phyloP scores from a whole-genome alignment of 2,329 filamentous ascomycete species.

The Calonectria crousiana region DNA sequence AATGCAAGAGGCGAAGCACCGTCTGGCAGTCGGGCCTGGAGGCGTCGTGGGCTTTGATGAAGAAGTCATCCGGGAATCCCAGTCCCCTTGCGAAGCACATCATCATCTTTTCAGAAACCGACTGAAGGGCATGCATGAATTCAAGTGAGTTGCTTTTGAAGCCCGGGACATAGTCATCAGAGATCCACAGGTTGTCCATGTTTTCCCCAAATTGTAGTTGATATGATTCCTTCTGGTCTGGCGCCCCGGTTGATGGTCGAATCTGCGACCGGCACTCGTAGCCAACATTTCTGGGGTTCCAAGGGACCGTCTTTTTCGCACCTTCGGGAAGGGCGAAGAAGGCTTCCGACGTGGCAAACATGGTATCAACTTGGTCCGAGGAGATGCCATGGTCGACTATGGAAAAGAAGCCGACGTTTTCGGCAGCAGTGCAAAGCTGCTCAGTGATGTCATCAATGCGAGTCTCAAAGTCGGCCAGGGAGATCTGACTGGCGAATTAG shows the following conservation, averaged over 20 bases:
- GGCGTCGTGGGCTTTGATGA: not conserved
- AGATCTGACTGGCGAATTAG: not conserved
- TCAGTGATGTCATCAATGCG: not conserved
- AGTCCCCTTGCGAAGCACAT: not conserved
- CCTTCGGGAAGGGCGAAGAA: not conserved
- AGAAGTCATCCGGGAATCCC: not conserved
- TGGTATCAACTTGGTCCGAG: not conserved
- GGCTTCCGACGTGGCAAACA: not conserved
- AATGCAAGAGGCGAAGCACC: not conserved
- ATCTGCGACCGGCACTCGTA: not conserved
- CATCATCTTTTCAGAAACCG: not conserved
- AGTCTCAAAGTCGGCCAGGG: not conserved
- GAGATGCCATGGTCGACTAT: not conserved
- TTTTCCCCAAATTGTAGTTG: not conserved
- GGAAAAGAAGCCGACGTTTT: not conserved
- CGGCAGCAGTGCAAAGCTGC: not conserved
- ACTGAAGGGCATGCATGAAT: not conserved
- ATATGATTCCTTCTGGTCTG: not conserved
- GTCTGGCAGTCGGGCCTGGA: not conserved
- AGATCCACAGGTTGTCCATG: not conserved
- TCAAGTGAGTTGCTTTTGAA: not conserved
- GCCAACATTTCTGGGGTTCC: not conserved
- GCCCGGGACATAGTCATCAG: not conserved
- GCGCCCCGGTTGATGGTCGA: not conserved
- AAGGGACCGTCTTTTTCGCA: not conserved